phyloP scores from a whole-genome alignment of 805 yeast species.

The Wickerhamomyces chaumierensis region DNA sequence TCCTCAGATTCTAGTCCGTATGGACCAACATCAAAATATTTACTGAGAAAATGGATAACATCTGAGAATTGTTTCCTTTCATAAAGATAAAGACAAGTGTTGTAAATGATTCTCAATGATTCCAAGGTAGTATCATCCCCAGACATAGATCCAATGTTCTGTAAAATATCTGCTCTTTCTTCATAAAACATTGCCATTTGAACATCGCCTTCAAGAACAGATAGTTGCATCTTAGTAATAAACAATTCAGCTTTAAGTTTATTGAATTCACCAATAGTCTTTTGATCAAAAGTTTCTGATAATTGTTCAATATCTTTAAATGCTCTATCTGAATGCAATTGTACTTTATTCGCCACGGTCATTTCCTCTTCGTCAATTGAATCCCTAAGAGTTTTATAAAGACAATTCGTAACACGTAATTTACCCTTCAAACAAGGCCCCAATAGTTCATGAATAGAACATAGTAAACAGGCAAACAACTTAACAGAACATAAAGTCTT shows the following conservation, averaged over 20 bases:
- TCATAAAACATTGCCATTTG: conserved; percentile 25
- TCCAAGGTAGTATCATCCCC: conserved; percentile 17
- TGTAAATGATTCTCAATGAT: conserved; percentile 23
- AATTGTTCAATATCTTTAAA: conserved; percentile 15
- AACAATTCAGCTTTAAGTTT: conserved; percentile 19
- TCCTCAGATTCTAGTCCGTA: conserved; percentile 7
- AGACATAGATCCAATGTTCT: conserved; percentile 7
- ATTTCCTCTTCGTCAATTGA: conserved; percentile 18
- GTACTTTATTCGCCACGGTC: conserved; percentile 13
- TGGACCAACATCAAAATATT: not conserved
- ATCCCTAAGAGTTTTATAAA: conserved; percentile 18
- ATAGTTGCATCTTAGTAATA: conserved; percentile 21
- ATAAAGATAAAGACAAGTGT: conserved; percentile 17
- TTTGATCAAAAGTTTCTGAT: conserved; percentile 4
- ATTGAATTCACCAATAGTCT: conserved; percentile 6
- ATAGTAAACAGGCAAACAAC: conserved; percentile 21
- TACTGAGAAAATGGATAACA: conserved; percentile 10
- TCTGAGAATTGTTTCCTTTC: conserved; percentile 5
- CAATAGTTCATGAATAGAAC: conserved; percentile 22
- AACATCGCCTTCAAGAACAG: conserved; percentile 21
- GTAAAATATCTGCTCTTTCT: conserved; percentile 16
- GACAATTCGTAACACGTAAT: conserved; percentile 22
- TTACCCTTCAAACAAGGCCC: conserved; percentile 14
- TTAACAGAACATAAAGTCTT: conserved; percentile 9
- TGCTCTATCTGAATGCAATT: conserved; percentile 20